Evolutionary conservation across 768 basidiomycete species (phyloP), one percentile per base, ranked within the genome.

Genomic region (Lyophyllum decastes): DNA sequence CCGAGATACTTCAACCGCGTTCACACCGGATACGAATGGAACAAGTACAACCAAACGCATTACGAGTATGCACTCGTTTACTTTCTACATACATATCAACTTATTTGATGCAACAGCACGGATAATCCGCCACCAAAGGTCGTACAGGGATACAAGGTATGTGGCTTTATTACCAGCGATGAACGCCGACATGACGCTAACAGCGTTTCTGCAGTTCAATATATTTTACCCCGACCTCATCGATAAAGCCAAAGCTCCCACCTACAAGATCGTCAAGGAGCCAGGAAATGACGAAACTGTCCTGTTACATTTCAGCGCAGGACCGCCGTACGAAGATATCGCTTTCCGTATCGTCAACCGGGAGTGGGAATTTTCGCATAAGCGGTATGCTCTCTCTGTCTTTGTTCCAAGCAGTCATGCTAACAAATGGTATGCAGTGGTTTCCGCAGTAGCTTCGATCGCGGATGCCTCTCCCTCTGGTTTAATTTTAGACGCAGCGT

Each of bases 111-210:
- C 57, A 49, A 10, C 64, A 96, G 95, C 70, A 92, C 93, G 64
- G 97, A 98, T 68, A 99, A 99, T 70, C 97, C 97, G 45, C 97
- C 97, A 25, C 97, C 97, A 9, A 99, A 99, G 73, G 95, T 98
- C 57, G 97, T 99, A 9, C 97, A 98, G 72, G 97, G 97, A 51
- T 99, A 99, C 77, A 98, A 98, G 77, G 90, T 85, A 66, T 33
- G 76, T 65, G 43, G 16, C 12, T 49, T 35, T n/a, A 4, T 17
- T 43, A 34, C 21, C 17, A 52, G 9, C n/a, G 8, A 30, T 3
- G 19, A 2, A 38, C 16, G 10, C 12, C 16, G 7, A 4, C 34
- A 10, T 41, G 26, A 19, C 51, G 40, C 52, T 47, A 16, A 57
- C 16, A 2, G 47, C 54, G 11, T 55, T 56, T 49, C 60, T 4